Conservation (phyloP, 1,284 basidiomycete species). For the Rhodotorula sp. region DNA sequence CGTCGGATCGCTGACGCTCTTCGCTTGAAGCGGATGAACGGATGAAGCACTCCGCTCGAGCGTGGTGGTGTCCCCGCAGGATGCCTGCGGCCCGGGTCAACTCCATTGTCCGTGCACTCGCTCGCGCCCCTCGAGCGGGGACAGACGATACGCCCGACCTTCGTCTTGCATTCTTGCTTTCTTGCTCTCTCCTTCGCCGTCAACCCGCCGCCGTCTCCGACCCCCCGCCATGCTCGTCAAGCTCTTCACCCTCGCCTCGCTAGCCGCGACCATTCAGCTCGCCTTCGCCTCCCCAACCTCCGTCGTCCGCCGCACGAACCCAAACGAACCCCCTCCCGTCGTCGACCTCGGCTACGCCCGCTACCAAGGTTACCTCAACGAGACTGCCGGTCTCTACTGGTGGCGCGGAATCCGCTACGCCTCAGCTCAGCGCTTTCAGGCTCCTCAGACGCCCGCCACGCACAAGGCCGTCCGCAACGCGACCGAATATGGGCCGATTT, state of each 20-base stretch:
- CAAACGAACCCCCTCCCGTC: not conserved
- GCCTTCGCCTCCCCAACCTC: not conserved
- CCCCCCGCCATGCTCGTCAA: not conserved
- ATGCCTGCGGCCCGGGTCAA: too few species aligned
- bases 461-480: not conserved
- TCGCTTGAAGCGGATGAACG: too few species aligned
- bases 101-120: too few species aligned
- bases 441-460: not conserved
- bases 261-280: not conserved
- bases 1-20: too few species aligned
- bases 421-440: constrained; percentile 5
- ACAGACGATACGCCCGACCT: too few species aligned
- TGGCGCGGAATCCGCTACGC: constrained; percentile 8
- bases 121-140: too few species aligned
- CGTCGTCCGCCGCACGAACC: not conserved
- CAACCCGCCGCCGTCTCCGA: too few species aligned
- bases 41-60: too few species aligned
- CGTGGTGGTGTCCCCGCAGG: too few species aligned
- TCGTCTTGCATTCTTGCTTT: too few species aligned
- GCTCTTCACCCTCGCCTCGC: not conserved
- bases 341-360: constrained; percentile 1
- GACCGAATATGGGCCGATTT: not conserved
- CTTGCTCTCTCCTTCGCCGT: too few species aligned
- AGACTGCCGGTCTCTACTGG: not conserved
- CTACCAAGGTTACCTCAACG: not conserved